phyloP scores from a whole-genome alignment of 306 rosid species.

The Carpinus fangiana region DNA sequence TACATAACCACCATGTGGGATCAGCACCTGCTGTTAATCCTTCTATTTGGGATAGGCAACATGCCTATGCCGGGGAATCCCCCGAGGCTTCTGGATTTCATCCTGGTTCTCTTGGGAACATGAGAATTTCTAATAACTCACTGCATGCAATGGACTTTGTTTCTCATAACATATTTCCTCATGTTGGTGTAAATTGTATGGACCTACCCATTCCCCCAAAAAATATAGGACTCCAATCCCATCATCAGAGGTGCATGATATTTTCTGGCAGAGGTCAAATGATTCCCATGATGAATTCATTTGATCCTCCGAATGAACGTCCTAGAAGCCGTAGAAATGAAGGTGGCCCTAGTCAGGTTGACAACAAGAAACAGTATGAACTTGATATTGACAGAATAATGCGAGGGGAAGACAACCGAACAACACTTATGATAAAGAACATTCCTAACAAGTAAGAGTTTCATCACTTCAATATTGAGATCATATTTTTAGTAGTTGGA shows the following conservation, averaged over 20 bases:
- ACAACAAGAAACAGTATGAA: conserved; percentile 67
- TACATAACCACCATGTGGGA: conserved; percentile 65
- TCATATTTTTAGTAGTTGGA: neutral
- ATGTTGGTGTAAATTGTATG: conserved; percentile 53
- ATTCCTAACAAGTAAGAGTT: conserved; percentile 80
- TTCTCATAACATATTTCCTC: conserved; percentile 58
- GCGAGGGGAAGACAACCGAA: conserved; percentile 71
- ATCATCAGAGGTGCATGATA: conserved; percentile 55
- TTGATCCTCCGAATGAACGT: conserved; percentile 69
- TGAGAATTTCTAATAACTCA: conserved; percentile 59
- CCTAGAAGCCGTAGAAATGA: conserved; percentile 74
- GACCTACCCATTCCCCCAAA: conserved; percentile 32
- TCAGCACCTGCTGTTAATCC: conserved; percentile 78
- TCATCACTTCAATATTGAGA: conserved; percentile 6
- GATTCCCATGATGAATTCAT: conserved; percentile 55
- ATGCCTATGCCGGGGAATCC: conserved; percentile 64
- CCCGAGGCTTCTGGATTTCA: conserved; percentile 61
- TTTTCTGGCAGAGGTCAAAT: conserved; percentile 68
- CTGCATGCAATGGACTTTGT: conserved; percentile 56
- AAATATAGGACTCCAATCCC: conserved; percentile 59
- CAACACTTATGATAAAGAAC: conserved; percentile 85
- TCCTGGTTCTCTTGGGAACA: conserved; percentile 66
- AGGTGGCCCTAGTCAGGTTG: conserved; percentile 54
- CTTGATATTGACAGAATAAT: conserved; percentile 74
- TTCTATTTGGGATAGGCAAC: conserved; percentile 73